These are phyloP conservation scores for Trichoderma hamatum DNA, from an alignment of 2,329 filamentous ascomycete genomes.

Conservation along the genomic window DNA sequence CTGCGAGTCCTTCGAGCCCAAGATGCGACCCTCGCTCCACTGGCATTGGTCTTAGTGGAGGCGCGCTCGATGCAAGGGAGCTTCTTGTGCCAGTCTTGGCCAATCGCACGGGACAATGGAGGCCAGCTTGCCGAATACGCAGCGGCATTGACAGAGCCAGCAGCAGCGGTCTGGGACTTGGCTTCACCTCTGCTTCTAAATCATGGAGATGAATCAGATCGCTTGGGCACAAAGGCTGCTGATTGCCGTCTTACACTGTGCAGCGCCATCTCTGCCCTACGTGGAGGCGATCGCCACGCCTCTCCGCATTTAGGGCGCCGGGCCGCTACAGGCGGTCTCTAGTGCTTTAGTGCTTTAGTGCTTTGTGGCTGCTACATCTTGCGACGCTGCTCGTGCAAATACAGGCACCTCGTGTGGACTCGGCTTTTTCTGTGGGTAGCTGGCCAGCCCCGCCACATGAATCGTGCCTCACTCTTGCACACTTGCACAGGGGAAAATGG, in stretches of 20 bases:
- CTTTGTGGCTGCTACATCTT: neutral
- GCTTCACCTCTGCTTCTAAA: no score
- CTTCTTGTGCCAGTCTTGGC: neutral
- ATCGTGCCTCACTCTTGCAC: neutral
- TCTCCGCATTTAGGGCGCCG: conserved; percentile 9
- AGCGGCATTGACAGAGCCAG: neutral
- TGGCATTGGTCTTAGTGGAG: neutral
- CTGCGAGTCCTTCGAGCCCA: neutral
- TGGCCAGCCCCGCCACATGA: neutral
- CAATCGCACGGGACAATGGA: neutral
- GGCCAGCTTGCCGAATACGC: neutral
- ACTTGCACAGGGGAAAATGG: neutral
- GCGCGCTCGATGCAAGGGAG: neutral
- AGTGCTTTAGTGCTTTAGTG: no score
- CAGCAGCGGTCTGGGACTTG: neutral
- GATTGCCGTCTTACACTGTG: neutral
- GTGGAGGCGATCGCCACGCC: neutral
- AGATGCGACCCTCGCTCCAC: neutral
- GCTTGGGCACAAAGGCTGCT: neutral
- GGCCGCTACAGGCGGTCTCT: neutral
- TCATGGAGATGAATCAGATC: neutral
- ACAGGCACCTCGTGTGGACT: neutral
- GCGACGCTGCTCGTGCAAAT: neutral
- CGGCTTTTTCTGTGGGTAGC: neutral
- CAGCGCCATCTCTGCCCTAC: neutral